phyloP scores from a whole-genome alignment of 208 protist genomes.

The Zelonia costaricensis region DNA sequence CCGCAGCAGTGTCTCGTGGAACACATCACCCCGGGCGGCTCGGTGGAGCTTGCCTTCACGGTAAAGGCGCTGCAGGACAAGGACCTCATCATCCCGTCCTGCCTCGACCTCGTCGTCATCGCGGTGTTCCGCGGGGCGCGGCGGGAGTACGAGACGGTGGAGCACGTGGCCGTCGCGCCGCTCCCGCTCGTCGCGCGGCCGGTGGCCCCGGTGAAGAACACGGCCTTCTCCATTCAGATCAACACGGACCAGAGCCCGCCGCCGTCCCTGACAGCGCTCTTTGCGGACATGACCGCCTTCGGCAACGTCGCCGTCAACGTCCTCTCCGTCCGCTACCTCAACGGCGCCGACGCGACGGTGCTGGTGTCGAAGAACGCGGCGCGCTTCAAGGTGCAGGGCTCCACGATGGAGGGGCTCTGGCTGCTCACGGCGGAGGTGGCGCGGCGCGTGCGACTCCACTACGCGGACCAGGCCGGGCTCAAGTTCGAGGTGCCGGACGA shows the following conservation, averaged over 20 bases:
- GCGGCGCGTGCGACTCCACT: constrained; percentile 49
- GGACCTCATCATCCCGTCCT: constrained; percentile 75
- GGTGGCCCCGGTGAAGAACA: constrained; percentile 71
- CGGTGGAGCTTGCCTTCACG: constrained; percentile 42
- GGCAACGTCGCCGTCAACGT: constrained; percentile 60
- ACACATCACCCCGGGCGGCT: constrained; percentile 29
- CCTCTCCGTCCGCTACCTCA: constrained; percentile 81
- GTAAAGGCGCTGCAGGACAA: constrained; percentile 34
- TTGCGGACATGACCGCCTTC: constrained; percentile 68
- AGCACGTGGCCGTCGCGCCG: constrained; percentile 47
- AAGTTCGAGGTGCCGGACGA: constrained; percentile 68
- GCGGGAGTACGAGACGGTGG: constrained; percentile 39
- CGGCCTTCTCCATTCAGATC: constrained; percentile 83
- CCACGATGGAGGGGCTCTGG: constrained; percentile 87
- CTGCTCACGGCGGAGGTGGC: constrained; percentile 77
- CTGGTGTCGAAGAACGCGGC: constrained; percentile 93
- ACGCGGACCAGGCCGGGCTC: constrained; percentile 24
- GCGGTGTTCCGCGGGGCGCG: constrained; percentile 41
- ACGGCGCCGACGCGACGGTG: constrained; percentile 88
- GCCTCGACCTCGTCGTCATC: constrained; percentile 54
- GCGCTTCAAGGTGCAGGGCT: constrained; percentile 85
- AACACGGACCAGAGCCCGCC: constrained; percentile 84
- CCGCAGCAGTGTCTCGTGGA: constrained; percentile 27
- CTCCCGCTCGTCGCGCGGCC: constrained; percentile 62
- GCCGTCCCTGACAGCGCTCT: constrained; percentile 77